Evolutionary conservation across 768 basidiomycete species (phyloP), one percentile per base, ranked within the genome.

Genomic region (Leccinum sublutescens): DNA sequence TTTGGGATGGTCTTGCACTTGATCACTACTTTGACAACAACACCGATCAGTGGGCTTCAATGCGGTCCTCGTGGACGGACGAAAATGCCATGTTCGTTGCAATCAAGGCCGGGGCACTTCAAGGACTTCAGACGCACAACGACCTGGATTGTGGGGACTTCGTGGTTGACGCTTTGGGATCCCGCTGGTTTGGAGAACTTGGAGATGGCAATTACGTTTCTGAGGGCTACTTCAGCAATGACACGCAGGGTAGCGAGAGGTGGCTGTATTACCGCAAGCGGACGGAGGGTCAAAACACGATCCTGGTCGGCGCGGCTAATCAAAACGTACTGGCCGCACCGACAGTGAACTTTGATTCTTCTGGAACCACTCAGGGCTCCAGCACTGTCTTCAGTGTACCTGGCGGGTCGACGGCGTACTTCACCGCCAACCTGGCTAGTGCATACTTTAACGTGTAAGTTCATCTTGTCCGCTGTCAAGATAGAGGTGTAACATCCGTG

Each of bases 181-280:
- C 87, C 27, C 90, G 95, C 51, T 99, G 92, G 93, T 91, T 91
- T 52, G 96, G 97, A 59, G 96, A 98, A 67, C 84, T 94, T 50
- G 96, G 97, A 5, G 91, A 88, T 5, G 94, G 82, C 4, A 84
- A 99, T 71, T 99, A 99, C 72, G 73, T 82, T 38, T 78, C 93
- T 2, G 68, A 74, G 2, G 79, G 80, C 38, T 98, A 98, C 78
- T 99, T 99, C 79, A 77, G 72, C 31, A 84, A 72, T 58, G 93
- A 92, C 63, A 70, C 73, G 0, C 93, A 96, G 72, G 75, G 79
- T 59, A 81, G 86, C 50, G 71, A 77, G 23, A 82, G 96, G 56
- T 98, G 95, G 95, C 67, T 83, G 62, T 98, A 97, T 78, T 99
- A 97, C 80, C 84, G 95, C 71, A 98, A 95, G 81, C 85, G 87